Percentiles rank a stretch among this genome's conserved stretches.
Evolutionary conservation across 2,329 filamentous ascomycete species (phyloP).

Genomic region (Exophiala sideris): DNA sequence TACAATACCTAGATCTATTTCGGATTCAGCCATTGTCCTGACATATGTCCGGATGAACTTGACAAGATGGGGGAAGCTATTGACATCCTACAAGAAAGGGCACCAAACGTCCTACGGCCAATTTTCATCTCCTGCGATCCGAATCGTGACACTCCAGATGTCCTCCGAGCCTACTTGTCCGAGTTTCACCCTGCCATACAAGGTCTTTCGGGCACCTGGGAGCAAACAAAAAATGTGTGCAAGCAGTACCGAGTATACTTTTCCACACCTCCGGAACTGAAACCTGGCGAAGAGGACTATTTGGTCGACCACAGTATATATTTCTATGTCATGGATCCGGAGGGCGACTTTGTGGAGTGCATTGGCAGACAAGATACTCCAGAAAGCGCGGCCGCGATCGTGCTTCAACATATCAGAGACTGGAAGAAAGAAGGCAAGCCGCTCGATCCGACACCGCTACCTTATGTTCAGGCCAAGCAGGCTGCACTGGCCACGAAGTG

Average conservation of each 20-base stretch:
- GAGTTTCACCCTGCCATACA: slow-evolving; percentile 88
- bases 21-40: slow-evolving; percentile 95
- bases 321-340: slow-evolving; percentile 98
- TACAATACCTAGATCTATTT: slow-evolving; percentile 74
- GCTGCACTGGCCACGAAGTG: not conserved
- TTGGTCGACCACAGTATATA: slow-evolving; percentile 98
- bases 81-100: slow-evolving; percentile 57
- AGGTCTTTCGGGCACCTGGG: slow-evolving; percentile 88
- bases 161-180: slow-evolving; percentile 77
- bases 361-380: slow-evolving; percentile 92
- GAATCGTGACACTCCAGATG: slow-evolving; percentile 78
- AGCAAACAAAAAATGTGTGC: slow-evolving; percentile 89
- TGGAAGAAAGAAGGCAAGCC: slow-evolving; percentile 58
- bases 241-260: slow-evolving; percentile 98
- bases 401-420: slow-evolving; percentile 79
- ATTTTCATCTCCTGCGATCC: slow-evolving; percentile 97
- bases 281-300: slow-evolving; percentile 85
- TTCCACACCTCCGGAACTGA: slow-evolving; percentile 81
- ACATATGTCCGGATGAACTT: slow-evolving; percentile 97
- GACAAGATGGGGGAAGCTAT: slow-evolving; percentile 99
- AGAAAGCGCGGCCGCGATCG: slow-evolving; percentile 77
- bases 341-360: slow-evolving; percentile 96
- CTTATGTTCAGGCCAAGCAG: slow-evolving; percentile 19
- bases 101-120: slow-evolving; percentile 58
- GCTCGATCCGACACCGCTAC: slow-evolving; percentile 44